Evolutionary conservation across 306 rosid genomes (phyloP), one percentile per base, ranked within the genome.

Genomic region (Rubus parviflorus): DNA sequence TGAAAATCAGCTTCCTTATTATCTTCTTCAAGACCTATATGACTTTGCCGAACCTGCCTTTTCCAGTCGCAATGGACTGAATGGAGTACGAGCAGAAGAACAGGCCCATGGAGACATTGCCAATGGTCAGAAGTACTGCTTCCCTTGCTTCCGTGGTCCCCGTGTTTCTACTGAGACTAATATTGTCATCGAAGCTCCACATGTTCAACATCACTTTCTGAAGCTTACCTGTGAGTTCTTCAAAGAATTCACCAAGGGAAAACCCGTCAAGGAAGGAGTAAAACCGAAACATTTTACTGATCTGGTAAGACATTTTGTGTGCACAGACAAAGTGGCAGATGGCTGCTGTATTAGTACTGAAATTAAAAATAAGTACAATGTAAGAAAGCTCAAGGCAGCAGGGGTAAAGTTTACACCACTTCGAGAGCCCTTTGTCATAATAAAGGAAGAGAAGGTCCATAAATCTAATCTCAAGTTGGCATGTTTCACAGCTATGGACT

Each of bases 1-100:
- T 6, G 93, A 91, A 22, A 91, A 91, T 49, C 96, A 87, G 38
- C 72, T 91, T 38, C 93, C 93, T 0, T 81, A 81, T 46, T 83
- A 67, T 49, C 75, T 88, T 2, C 81, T 90, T 1, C 23, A 16
- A 7, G 10, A 80, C 0, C 60, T 91, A 3, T 91, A 86, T 1
- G 16, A 65, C 0, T 37, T 54, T 30, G n/a, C 51, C n/a, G 15
- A 11, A 5, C 20, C 46, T 35, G 2, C 1, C 58, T 14, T 43
- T 12, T 0, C 0, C 51, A 1, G 8, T 42, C 23, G 19, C 72
- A 5, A 7, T 54, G n/a, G 60, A 1, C 7, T 3, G 0, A 16
- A 35, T 40, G 25, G 35, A 30, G 45, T 2, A 3, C 38, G 17
- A 52, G 8, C 16, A 17, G 70, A 4, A 8, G 85, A 80, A 10